Percentiles rank a stretch among this genome's conserved stretches.
phyloP scores from a whole-genome alignment of 768 basidiomycete species.

The Pisolithus tinctorius region DNA sequence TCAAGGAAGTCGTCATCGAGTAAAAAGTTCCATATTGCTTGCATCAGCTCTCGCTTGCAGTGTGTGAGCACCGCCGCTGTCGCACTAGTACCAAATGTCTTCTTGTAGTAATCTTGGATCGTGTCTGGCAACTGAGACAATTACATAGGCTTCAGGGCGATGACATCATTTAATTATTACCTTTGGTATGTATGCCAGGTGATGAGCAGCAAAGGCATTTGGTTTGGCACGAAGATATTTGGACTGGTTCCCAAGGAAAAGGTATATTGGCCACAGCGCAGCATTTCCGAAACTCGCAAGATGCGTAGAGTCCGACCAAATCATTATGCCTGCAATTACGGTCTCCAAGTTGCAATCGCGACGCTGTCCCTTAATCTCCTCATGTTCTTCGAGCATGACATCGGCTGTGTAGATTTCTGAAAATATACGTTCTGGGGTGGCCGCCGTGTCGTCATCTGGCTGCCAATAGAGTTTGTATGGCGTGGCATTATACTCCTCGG shows the following conservation, averaged over 20 bases:
- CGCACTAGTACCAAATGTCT: background rate
- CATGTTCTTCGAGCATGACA: background rate
- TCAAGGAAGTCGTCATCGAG: constrained; percentile 18
- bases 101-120: no score
- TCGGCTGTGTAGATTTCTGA: background rate
- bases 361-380: background rate
- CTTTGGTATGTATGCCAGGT: no score
- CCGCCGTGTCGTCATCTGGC: background rate
- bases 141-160: no score
- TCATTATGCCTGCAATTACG: constrained; percentile 13
- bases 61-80: constrained; percentile 6
- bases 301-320: constrained; percentile 22
- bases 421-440: background rate
- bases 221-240: no score
- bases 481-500: background rate
- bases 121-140: no score
- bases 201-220: no score
- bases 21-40: constrained; percentile 17
- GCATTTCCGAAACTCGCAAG: constrained; percentile 16
- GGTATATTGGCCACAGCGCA: constrained; percentile 11
- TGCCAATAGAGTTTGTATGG: constrained; percentile 3
- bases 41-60: constrained; percentile 16
- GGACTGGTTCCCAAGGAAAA: no score
- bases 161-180: no score
- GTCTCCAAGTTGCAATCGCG: constrained; percentile 11